Conservation (phyloP, 2,329 filamentous ascomycete species). For the Aspergillus awamori region DNA sequence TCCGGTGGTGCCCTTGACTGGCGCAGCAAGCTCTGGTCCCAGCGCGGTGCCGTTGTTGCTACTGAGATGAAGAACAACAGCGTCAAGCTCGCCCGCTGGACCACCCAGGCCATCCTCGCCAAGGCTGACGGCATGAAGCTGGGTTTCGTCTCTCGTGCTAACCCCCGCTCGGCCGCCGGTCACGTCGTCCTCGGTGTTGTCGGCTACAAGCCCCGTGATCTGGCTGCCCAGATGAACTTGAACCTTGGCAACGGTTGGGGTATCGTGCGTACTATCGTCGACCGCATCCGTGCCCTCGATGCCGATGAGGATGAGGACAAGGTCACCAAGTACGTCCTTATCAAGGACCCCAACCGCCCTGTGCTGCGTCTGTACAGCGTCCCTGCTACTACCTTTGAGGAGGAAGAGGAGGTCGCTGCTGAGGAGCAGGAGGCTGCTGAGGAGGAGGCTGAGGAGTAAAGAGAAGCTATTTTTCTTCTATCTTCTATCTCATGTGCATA, state of each 20-base stretch:
- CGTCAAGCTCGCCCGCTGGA: slow-evolving; percentile 98
- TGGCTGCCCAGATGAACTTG: slow-evolving; percentile 96
- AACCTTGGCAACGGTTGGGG: slow-evolving; percentile 98
- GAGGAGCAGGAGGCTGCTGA: slow-evolving; percentile 59
- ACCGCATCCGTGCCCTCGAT: slow-evolving; percentile 62
- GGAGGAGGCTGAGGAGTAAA: slow-evolving; percentile 49
- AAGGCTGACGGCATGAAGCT: slow-evolving; percentile 99
- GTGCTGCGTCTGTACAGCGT: slow-evolving; percentile 93
- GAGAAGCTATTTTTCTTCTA: not conserved
- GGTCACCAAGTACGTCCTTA: slow-evolving; percentile 56
- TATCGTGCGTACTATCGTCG: slow-evolving; percentile 95
- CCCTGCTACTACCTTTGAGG: slow-evolving; percentile 83
- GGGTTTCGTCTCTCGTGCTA: slow-evolving; percentile 92
- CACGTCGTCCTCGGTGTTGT: slow-evolving; percentile 95
- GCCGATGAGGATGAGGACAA: slow-evolving; percentile 46
- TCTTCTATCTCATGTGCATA: not conserved
- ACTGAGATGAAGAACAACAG: slow-evolving; percentile 99
- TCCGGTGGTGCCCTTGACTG: slow-evolving; percentile 95
- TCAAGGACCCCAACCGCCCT: slow-evolving; percentile 94
- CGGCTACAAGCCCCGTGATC: slow-evolving; percentile 97
- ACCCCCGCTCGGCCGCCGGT: slow-evolving; percentile 88
- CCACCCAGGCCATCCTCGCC: slow-evolving; percentile 92
- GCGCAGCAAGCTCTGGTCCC: slow-evolving; percentile 89
- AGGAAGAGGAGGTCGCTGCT: slow-evolving; percentile 70
- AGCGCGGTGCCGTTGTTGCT: slow-evolving; percentile 94